These are phyloP conservation scores for Rhytidhysteron rufulum DNA, from an alignment of 2,329 filamentous ascomycete species.

Conservation along the genomic window DNA sequence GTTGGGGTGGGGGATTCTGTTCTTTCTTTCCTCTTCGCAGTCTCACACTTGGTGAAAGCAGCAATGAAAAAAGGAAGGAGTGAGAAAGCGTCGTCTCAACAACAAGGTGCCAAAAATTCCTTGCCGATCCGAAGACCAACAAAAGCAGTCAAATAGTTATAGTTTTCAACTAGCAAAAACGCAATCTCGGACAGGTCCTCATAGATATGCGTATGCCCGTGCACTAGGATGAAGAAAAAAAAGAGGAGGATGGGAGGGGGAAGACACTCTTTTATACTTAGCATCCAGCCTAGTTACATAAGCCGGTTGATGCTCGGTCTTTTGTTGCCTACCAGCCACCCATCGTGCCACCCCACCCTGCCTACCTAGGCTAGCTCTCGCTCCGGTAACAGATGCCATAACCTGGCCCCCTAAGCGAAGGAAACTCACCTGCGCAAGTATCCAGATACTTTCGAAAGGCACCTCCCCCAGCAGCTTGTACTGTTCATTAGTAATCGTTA, in stretches of 20 bases:
- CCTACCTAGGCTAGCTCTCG: too few species aligned
- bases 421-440: too few species aligned
- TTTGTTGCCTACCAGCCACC: too few species aligned
- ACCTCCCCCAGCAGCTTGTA: too few species aligned
- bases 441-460: too few species aligned
- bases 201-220: constrained; percentile 70
- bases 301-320: too few species aligned
- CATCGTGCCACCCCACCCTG: too few species aligned
- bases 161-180: constrained; percentile 93
- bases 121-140: constrained; percentile 64
- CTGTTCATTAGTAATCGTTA: too few species aligned
- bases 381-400: too few species aligned
- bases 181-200: constrained; percentile 83
- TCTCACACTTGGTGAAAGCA: constrained; percentile 41
- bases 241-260: constrained; percentile 30
- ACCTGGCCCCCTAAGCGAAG: too few species aligned
- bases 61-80: constrained; percentile 51
- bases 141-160: constrained; percentile 68
- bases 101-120: constrained; percentile 27
- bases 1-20: too few species aligned
- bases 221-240: constrained; percentile 58
- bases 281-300: too few species aligned
- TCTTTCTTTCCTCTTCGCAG: constrained; percentile 48
- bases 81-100: constrained; percentile 17
- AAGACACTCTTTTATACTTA: constrained; percentile 1